Evolutionary conservation across 129 eudicot genomes (phyloP).

Genomic region (Gnaphalium uliginosum): DNA sequence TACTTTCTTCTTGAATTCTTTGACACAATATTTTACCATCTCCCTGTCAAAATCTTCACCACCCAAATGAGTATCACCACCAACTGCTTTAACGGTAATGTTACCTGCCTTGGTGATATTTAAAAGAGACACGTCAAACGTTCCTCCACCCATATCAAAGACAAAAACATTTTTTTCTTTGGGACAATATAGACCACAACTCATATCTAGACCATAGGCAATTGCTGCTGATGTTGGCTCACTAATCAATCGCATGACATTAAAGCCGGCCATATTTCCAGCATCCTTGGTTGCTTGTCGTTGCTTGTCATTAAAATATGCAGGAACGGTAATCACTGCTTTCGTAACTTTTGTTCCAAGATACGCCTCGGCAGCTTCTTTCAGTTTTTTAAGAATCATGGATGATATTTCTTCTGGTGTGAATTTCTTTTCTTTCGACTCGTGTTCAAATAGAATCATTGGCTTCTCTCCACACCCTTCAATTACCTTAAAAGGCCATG

Average conservation of each 20-base stretch:
- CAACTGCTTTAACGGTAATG: slow-evolving; percentile 13
- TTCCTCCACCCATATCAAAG: slow-evolving; percentile 29
- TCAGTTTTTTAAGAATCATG: slow-evolving; percentile 11
- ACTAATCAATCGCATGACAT: slow-evolving; percentile 15
- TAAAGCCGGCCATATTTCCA: slow-evolving; percentile 6
- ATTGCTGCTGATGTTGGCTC: slow-evolving; percentile 35
- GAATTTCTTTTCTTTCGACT: background rate
- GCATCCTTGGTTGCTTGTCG: slow-evolving; percentile 23
- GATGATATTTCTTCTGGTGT: slow-evolving; percentile 30
- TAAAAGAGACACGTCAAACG: slow-evolving; percentile 32
- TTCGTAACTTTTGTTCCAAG: slow-evolving; percentile 14
- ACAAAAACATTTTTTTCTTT: slow-evolving; percentile 11
- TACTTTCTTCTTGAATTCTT: slow-evolving; percentile 10
- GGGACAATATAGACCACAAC: background rate
- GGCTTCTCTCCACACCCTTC: slow-evolving; percentile 10
- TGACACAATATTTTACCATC: slow-evolving; percentile 19
- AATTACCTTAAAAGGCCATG: slow-evolving; percentile 18
- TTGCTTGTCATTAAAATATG: slow-evolving; percentile 25
- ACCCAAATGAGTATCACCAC: slow-evolving; percentile 23
- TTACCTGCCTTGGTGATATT: slow-evolving; percentile 8
- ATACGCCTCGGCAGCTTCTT: slow-evolving; percentile 24
- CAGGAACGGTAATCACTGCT: slow-evolving; percentile 29
- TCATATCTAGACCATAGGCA: slow-evolving; percentile 23
- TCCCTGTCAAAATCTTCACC: slow-evolving; percentile 21
- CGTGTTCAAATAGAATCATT: slow-evolving; percentile 4